Evolutionary conservation across 179 eudicot species (phyloP), one percentile per base, ranked within the genome.

Genomic region (Actinidia arguta): DNA sequence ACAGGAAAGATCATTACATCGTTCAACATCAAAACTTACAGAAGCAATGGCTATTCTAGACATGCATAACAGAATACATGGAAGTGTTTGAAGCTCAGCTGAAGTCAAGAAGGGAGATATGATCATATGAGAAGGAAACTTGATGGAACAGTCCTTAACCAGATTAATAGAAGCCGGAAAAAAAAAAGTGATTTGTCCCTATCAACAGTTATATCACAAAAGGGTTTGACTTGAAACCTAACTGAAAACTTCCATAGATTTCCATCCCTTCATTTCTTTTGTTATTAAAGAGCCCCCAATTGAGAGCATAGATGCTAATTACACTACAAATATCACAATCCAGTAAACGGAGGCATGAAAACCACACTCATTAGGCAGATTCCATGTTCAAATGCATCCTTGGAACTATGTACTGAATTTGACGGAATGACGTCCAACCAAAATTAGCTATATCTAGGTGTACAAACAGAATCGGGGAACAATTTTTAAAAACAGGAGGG

Each of bases 391-490:
- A 69, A 70, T 27, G 27, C 27, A 5, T 44, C 13, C 74, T 20
- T 14, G 0, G 4, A 46, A 44, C 31, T 10, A 46, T 70, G 11
- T 3, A 44, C 12, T 20, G n/a, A n/a, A n/a, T n/a, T n/a, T n/a
- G 20, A 42, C 18, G 13, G 8, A 42, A 42, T 11, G 17, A 39
- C 13, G 18, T 68, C 31, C 24, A 0, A 18, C 56, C 48, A 47
- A 48, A n/a, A 54, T 71, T 54, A 71, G 75, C 31, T 54, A 46
- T 46, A n/a, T 71, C 75, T 16, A n/a, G 47, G 75, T 71, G 8
- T 31, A 46, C 22, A 13, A 20, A 24, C 75, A 71, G 52, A n/a
- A 48, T 20, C n/a, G 12, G 39, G 48, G 24, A 46, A 78, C 48
- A 18, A 50, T 18, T 50, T 7, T 51, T 48, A 67, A 8, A 31